A percentile compares a stretch with the other conserved stretches of the same genome.
phyloP scores from a whole-genome alignment of 2,329 filamentous ascomycete species.

The Curvularia sp. region DNA sequence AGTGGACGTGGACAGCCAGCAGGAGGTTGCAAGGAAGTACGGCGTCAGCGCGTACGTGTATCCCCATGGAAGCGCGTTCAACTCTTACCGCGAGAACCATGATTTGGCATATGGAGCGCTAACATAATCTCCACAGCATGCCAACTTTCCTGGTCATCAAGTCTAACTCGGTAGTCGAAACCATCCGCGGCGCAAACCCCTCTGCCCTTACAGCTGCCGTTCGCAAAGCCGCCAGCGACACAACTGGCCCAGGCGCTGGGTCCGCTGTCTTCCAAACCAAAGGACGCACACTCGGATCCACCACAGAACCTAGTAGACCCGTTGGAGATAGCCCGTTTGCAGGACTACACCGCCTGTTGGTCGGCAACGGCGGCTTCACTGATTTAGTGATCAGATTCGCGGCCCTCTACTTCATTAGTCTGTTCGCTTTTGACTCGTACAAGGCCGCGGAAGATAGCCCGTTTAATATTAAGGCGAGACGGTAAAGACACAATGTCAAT shows the following conservation, averaged over 20 bases:
- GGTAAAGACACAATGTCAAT: slow-evolving; percentile 7
- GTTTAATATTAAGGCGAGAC: slow-evolving; percentile 50
- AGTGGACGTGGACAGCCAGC: slow-evolving; percentile 62
- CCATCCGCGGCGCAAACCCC: slow-evolving; percentile 58
- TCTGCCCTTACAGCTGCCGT: slow-evolving; percentile 57
- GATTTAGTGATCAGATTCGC: slow-evolving; percentile 54
- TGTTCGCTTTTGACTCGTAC: slow-evolving; percentile 55
- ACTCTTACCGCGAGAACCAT: not conserved
- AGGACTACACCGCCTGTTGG: slow-evolving; percentile 35
- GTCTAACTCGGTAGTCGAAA: slow-evolving; percentile 53
- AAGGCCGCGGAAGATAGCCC: slow-evolving; percentile 54
- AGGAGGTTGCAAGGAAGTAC: slow-evolving; percentile 58
- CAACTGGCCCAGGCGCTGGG: slow-evolving; percentile 45
- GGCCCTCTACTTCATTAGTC: slow-evolving; percentile 55
- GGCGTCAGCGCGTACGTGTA: slow-evolving; percentile 56
- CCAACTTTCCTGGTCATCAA: slow-evolving; percentile 59
- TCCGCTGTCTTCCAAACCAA: slow-evolving; percentile 50
- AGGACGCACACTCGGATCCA: slow-evolving; percentile 53
- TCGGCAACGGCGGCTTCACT: slow-evolving; percentile 46
- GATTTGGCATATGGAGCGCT: not conserved
- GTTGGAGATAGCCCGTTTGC: slow-evolving; percentile 36
- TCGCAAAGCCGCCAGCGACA: slow-evolving; percentile 53
- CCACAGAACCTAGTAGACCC: slow-evolving; percentile 33
- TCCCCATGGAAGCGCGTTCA: not conserved
- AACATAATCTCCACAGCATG: slow-evolving; percentile 45